Base-by-base conservation (phyloP, 371 early-diverging fungal genomes). In the Batkoa obscura region DNA sequence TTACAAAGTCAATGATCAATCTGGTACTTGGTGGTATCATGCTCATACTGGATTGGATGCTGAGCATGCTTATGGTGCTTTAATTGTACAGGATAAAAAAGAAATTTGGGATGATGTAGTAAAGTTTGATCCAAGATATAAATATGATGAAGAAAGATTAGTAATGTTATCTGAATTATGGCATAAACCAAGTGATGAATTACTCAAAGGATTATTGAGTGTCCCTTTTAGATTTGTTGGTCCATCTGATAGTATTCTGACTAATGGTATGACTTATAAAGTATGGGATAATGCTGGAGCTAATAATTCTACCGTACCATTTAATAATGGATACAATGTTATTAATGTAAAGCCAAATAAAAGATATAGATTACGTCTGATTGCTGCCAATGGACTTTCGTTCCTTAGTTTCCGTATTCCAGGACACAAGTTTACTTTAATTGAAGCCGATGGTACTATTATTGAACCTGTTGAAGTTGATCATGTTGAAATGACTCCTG, bases 1-100 rank as follows among this genome's bases (percentile, higher is more conserved):
- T 37, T 68, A 66, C 36, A 65, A 58, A 0, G 58, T 62, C 1
- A 42, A 58, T 12, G 56, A 63, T 8, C 72, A 71, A 42, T 56
- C 58, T 36, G 72, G 69, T 3, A 71, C 72, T n/a, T 71, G 62
- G 48, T 69, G 68, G 68, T 71, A 65, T 63, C 69, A 68, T 45
- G 64, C 65, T 4, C 68, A 69, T 23, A 53, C 53, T 39, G 23
- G 38, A 5, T 3, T 37, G 9, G 35, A 32, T 53, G 36, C 53
- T 23, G 32, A 32, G 3, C 17, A 17, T 13, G 53, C 53, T 17
- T 35, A 36, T 3, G 58, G 58, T 0, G 65, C 68, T 5, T 37
- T 68, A 6, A 58, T 68, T 42, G 56, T 68, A 15, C 62, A 68
- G 15, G 66, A 62, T 37, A 61, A 64, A 2, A 65, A 66, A 8